Conservation (phyloP, 345 rosid species). For the Syzygium jambos region DNA sequence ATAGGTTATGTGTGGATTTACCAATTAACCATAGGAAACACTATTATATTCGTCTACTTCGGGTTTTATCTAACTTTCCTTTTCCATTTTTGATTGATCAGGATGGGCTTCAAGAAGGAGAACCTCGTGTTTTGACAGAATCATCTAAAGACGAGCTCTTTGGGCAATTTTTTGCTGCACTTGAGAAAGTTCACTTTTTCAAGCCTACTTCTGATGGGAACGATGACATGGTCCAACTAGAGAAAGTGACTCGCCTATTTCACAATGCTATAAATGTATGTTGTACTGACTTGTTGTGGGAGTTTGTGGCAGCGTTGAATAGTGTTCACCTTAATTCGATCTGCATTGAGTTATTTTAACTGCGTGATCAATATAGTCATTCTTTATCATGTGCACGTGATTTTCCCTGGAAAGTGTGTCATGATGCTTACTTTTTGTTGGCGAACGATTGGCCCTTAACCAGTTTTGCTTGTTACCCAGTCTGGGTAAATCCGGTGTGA, state of each 20-base stretch:
- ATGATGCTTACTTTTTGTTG: neutral
- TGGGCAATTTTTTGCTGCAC: conserved; percentile 73
- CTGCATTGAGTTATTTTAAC: neutral
- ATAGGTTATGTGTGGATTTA: neutral
- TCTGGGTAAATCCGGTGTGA: neutral
- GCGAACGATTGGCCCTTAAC: neutral
- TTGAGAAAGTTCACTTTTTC: conserved; percentile 60
- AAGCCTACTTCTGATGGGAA: conserved; percentile 42
- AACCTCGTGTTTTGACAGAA: conserved; percentile 29
- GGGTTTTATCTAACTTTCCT: neutral
- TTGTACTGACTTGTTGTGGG: neutral
- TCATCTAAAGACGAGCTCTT: conserved; percentile 66
- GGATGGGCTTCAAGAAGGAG: neutral
- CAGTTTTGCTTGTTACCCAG: neutral
- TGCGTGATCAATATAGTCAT: neutral
- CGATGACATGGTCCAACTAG: conserved; percentile 60
- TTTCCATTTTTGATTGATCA: neutral
- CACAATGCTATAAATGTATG: conserved; percentile 65
- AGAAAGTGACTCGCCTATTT: conserved; percentile 61
- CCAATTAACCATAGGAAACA: neutral
- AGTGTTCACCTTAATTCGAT: neutral
- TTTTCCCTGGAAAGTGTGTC: neutral
- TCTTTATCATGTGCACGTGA: neutral
- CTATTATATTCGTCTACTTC: neutral
- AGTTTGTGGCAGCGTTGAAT: neutral